Base-by-base conservation (phyloP, 495 filamentous ascomycete genomes). In the Penicillium paradoxum region DNA sequence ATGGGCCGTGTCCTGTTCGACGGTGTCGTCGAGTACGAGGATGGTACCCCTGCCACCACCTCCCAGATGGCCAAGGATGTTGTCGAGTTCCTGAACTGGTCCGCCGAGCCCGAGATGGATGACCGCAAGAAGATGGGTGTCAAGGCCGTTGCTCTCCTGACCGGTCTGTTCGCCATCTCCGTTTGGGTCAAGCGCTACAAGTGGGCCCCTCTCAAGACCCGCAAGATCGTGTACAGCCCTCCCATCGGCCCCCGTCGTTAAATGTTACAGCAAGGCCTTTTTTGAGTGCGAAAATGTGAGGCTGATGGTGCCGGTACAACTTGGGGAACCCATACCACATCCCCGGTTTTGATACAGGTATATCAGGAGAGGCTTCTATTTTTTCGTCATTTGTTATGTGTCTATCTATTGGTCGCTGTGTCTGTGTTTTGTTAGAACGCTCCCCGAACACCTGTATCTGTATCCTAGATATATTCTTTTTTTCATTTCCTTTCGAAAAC, bases 11-110 rank as follows among this genome's bases (percentile, higher is more conserved):
- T 97, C 51, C 83, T 99, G 39, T 99, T 92, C 74, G 92, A 99
- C 60, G 95, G 91, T 51, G 75, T 99, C 27, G 95, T 99, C 49
- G 95, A 99, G 66, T 99, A 99, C 79, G 95, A 99, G 70, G 95
- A 99, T 59, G 89, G 84, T 50, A 97, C 95, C 29, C 87, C 90
- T 43, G 95, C 95, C 27, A 86, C 91, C 59, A 88, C 91, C 51
- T 96, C 91, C 45, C 95, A 99, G 79, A 97, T 99, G 95, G 95
- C 95, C 63, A 99, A 99, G 84, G 95, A 99, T 67, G 95, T 97
- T 47, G 81, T 84, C 34, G 91, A 99, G 78, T 99, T 99, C 79
- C 81, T 99, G 65, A 96, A 99, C 83, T 99, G 92, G 92, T 77
- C 95, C 25, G 90, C 95, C 52, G 95, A 99, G 79, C 95, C 95